phyloP scores from a whole-genome alignment of 225 moss, liverwort and hornwort genomes.

The Thuidium tamariscinum region DNA sequence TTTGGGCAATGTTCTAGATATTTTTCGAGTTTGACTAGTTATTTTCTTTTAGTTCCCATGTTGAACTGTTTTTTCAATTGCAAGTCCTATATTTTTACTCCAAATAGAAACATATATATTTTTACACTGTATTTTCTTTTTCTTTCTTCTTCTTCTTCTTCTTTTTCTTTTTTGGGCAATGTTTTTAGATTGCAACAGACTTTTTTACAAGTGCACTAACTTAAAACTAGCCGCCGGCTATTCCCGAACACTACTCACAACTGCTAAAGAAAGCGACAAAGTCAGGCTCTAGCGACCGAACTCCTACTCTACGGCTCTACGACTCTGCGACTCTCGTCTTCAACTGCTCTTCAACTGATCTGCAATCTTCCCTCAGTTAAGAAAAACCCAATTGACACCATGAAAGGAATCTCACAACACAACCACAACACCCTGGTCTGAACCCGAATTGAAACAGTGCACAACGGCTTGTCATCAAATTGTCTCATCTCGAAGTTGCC shows the following conservation, averaged over 20 bases:
- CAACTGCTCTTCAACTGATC: not conserved
- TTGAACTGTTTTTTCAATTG: not conserved
- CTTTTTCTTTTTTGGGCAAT: too few species aligned
- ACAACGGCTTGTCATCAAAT: not conserved
- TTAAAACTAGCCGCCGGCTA: not conserved
- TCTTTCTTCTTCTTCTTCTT: too few species aligned
- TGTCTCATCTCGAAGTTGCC: slow-evolving; percentile 19
- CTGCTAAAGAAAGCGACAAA: not conserved
- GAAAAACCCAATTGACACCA: not conserved
- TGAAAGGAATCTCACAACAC: not conserved
- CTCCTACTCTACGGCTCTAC: not conserved
- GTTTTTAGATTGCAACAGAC: not conserved
- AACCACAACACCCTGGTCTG: not conserved
- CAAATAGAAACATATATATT: not conserved
- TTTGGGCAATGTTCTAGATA: too few species aligned
- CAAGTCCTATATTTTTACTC: not conserved
- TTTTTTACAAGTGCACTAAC: not conserved
- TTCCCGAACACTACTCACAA: not conserved
- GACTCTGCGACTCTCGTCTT: not conserved
- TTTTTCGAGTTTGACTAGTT: too few species aligned
- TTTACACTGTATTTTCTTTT: too few species aligned
- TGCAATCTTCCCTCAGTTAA: not conserved
- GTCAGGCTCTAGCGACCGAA: not conserved
- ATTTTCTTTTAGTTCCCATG: not conserved
- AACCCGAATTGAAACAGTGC: not conserved